phyloP scores from a whole-genome alignment of 495 filamentous ascomycete genomes.

The Penicillium paxilli region DNA sequence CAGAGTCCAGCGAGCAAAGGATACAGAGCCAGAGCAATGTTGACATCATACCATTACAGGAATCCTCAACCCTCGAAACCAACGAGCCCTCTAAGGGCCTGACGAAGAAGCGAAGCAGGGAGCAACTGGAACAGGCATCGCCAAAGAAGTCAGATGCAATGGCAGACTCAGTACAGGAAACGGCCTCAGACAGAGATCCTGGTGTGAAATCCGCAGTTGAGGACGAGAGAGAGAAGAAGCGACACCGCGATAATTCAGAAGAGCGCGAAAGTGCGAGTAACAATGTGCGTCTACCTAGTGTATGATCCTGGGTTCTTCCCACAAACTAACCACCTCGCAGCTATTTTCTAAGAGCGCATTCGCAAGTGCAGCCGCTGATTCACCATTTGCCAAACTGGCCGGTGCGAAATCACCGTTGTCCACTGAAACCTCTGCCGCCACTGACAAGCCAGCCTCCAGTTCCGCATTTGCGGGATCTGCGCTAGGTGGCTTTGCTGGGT shows the following conservation, averaged over 20 bases:
- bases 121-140: constrained; percentile 49
- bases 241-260: constrained; percentile 45
- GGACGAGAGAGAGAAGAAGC: constrained; percentile 48
- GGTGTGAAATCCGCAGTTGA: constrained; percentile 18
- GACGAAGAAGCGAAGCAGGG: constrained; percentile 54
- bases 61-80: constrained; percentile 1
- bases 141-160: constrained; percentile 16
- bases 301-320: neutral
- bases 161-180: neutral
- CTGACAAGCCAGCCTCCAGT: constrained; percentile 30
- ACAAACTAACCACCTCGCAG: constrained; percentile 25
- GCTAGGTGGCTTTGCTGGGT: constrained; percentile 51
- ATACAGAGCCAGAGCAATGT: constrained; percentile 11
- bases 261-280: constrained; percentile 23
- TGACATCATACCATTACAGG: constrained; percentile 18
- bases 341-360: constrained; percentile 50
- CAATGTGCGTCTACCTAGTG: constrained; percentile 7
- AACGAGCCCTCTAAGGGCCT: constrained; percentile 18
- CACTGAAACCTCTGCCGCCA: constrained; percentile 4
- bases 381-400: constrained; percentile 49
- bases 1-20: neutral
- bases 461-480: constrained; percentile 57
- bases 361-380: constrained; percentile 50
- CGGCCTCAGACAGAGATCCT: neutral
- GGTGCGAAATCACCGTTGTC: constrained; percentile 22